Conservation (phyloP, 768 basidiomycete species). For the Hericium erinaceus region DNA sequence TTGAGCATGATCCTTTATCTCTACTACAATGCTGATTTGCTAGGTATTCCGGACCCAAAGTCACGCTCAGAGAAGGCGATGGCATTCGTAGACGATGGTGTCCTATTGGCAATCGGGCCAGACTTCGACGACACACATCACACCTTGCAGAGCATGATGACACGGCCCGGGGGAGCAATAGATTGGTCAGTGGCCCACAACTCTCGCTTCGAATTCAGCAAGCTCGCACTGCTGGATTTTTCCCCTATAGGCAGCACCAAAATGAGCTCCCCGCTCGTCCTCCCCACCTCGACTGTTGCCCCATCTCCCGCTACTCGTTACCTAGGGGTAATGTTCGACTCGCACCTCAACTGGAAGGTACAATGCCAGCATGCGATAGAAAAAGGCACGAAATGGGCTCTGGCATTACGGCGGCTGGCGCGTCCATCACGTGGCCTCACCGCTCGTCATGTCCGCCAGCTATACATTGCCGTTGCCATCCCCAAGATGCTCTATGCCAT, state of each 20-base stretch:
- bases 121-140: conserved; percentile 14
- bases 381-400: neutral
- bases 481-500: conserved; percentile 19
- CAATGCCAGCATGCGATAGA: neutral
- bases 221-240: conserved; percentile 3
- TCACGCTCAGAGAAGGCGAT: neutral
- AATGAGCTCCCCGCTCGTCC: neutral
- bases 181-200: conserved; percentile 2
- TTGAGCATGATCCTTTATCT: conserved; percentile 15
- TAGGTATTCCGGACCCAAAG: conserved; percentile 5
- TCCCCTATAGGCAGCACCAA: neutral
- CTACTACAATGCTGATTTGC: conserved; percentile 17
- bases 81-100: neutral
- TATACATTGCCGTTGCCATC: conserved; percentile 13
- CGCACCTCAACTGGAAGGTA: conserved; percentile 1
- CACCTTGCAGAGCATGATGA: neutral
- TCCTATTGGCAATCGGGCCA: conserved; percentile 17
- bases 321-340: neutral
- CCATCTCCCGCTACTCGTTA: neutral
- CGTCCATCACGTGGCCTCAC: conserved; percentile 2
- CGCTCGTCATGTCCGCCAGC: neutral
- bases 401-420: neutral
- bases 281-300: neutral
- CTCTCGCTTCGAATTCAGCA: neutral
- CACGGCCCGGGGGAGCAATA: neutral